A percentile compares a stretch with the other conserved stretches of the same genome.
Evolutionary conservation across 1,284 basidiomycete genomes (phyloP).

Genomic region (Apiotrichum mycotoxinovorans): DNA sequence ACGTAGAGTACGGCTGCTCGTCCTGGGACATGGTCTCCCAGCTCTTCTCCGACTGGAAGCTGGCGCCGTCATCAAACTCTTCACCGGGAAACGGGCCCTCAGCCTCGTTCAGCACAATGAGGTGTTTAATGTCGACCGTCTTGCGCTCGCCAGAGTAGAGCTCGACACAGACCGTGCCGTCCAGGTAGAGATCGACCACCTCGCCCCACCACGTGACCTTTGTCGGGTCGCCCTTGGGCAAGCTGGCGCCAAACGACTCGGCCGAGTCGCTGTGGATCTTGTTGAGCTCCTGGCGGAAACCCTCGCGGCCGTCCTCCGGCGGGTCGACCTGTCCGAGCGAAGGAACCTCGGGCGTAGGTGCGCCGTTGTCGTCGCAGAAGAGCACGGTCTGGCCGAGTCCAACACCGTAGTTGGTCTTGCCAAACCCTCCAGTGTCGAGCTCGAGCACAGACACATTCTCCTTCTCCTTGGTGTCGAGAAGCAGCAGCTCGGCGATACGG

Average conservation of each 20-base stretch:
- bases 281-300: constrained; percentile 24
- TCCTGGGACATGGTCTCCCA: constrained; percentile 31
- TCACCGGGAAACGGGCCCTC: constrained; percentile 28
- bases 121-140: constrained; percentile 24
- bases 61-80: constrained; percentile 28
- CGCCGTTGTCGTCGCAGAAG: constrained; percentile 50
- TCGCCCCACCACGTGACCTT: constrained; percentile 52
- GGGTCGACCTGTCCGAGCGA: constrained; percentile 35
- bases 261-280: constrained; percentile 8
- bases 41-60: constrained; percentile 24
- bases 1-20: neutral
- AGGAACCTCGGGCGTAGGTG: constrained; percentile 36
- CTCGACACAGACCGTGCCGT: constrained; percentile 46
- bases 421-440: constrained; percentile 63
- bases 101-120: constrained; percentile 31
- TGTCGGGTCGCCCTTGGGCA: constrained; percentile 23
- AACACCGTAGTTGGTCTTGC: constrained; percentile 64
- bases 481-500: constrained; percentile 59
- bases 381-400: constrained; percentile 80
- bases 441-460: constrained; percentile 80
- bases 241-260: constrained; percentile 11
- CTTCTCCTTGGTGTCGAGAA: constrained; percentile 39
- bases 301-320: constrained; percentile 21
- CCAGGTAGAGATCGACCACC: constrained; percentile 47
- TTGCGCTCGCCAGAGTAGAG: constrained; percentile 35